Evolutionary conservation across 768 basidiomycete genomes (phyloP).

Genomic region (Boletus tylopilopsis): DNA sequence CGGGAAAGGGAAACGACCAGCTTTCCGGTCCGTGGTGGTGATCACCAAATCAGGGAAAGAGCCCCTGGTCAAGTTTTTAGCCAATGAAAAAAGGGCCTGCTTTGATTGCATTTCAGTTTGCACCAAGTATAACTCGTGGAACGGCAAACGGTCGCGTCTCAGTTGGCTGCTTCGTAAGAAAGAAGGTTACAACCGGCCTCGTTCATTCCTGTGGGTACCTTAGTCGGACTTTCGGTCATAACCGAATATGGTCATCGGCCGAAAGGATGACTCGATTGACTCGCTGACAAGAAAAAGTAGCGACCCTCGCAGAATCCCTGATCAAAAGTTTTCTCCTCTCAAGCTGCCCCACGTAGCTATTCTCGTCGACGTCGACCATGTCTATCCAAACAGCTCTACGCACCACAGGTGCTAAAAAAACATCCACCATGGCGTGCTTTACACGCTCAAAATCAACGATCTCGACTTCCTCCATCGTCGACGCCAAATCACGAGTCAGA

Average conservation of each 20-base stretch:
- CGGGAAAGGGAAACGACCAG: not conserved
- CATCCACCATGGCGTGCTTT: conserved; percentile 31
- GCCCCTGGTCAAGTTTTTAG: too few relatives aligned
- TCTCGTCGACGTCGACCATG: conserved; percentile 32
- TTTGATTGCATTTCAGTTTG: too few relatives aligned
- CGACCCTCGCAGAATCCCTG: not conserved
- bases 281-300: conserved; percentile 4
- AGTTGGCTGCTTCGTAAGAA: too few relatives aligned
- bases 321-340: conserved; percentile 2
- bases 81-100: too few relatives aligned
- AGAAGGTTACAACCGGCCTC: too few relatives aligned
- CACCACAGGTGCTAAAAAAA: conserved; percentile 37
- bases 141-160: too few relatives aligned
- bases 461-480: conserved; percentile 54
- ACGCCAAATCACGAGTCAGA: conserved; percentile 77
- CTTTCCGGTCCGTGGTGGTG: not conserved
- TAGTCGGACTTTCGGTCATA: conserved; percentile 23
- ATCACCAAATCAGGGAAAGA: not conserved
- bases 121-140: too few relatives aligned
- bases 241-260: conserved; percentile 24
- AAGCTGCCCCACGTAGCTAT: too few relatives aligned
- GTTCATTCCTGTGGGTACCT: not conserved
- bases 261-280: conserved; percentile 23
- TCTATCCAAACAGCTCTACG: conserved; percentile 43
- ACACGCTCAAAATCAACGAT: conserved; percentile 50